A percentile compares a stretch with the other conserved stretches of the same genome.
Evolutionary conservation across 306 rosid species (phyloP).

Genomic region (Cucurbita pepo): DNA sequence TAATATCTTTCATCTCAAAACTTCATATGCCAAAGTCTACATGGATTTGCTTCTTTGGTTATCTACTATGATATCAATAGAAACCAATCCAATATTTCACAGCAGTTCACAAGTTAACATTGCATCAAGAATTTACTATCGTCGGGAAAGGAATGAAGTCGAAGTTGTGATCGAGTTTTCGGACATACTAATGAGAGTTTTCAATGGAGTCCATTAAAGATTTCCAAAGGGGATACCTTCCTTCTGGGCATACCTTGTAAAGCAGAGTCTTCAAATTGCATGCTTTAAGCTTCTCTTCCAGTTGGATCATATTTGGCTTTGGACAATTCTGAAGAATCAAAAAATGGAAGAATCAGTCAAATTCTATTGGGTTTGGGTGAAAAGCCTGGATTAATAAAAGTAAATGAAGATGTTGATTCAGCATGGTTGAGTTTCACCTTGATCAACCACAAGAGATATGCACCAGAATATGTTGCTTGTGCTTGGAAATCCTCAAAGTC

Average conservation of each 20-base stretch:
- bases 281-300: constrained; percentile 30
- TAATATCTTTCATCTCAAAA: not conserved
- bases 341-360: constrained; percentile 10
- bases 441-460: constrained; percentile 52
- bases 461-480: constrained; percentile 41
- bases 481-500: constrained; percentile 55
- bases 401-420: not conserved
- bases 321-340: constrained; percentile 29
- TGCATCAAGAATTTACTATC: not conserved
- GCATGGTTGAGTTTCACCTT: constrained; percentile 22
- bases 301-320: constrained; percentile 21
- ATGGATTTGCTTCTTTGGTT: not conserved
- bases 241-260: constrained; percentile 34
- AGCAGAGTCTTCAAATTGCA: constrained; percentile 38
- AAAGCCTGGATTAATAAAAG: not conserved
- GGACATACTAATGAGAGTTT: not conserved
- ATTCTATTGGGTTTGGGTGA: not conserved
- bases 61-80: not conserved
- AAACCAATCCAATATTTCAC: not conserved
- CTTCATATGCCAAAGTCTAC: no score
- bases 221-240: constrained; percentile 37
- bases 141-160: not conserved
- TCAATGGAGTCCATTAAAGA: constrained; percentile 8
- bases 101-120: not conserved
- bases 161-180: not conserved